phyloP scores from a whole-genome alignment of 2,329 filamentous ascomycete species.

The Fusarium circinatum region DNA sequence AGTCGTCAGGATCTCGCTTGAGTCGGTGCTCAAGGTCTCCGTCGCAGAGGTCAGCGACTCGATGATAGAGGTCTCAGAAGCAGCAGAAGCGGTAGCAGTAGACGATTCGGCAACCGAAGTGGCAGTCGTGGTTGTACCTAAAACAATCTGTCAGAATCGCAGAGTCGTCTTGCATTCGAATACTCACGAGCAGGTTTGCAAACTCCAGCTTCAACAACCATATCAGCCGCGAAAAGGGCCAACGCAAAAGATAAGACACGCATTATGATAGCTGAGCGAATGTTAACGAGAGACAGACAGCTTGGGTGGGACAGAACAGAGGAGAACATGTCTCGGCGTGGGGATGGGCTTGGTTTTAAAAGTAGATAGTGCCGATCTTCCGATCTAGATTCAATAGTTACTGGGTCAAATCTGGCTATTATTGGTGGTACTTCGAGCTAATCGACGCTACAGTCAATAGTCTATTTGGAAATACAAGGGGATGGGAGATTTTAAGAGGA shows the following conservation, averaged over 20 bases:
- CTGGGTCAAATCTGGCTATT: neutral
- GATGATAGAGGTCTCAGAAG: neutral
- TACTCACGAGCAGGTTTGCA: conserved; percentile 4
- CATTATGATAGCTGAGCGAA: neutral
- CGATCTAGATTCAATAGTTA: neutral
- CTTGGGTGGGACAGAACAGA: neutral
- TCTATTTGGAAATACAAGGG: neutral
- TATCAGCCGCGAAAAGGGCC: neutral
- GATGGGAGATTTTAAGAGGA: neutral
- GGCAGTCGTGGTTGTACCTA: neutral
- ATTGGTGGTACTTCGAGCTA: neutral
- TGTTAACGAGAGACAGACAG: conserved; percentile 7
- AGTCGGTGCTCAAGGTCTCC: neutral
- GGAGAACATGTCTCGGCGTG: accelerated
- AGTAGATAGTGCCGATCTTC: neutral
- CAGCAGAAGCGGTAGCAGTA: neutral
- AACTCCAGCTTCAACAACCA: conserved; percentile 3
- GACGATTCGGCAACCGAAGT: neutral
- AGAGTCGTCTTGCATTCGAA: accelerated
- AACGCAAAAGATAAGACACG: neutral
- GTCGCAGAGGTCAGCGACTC: neutral
- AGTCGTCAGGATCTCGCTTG: neutral
- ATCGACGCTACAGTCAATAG: neutral
- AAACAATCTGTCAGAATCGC: neutral
- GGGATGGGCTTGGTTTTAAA: neutral